Base-by-base conservation (phyloP, 176 grass and related monocot species). In the Cenchrus purpureus region DNA sequence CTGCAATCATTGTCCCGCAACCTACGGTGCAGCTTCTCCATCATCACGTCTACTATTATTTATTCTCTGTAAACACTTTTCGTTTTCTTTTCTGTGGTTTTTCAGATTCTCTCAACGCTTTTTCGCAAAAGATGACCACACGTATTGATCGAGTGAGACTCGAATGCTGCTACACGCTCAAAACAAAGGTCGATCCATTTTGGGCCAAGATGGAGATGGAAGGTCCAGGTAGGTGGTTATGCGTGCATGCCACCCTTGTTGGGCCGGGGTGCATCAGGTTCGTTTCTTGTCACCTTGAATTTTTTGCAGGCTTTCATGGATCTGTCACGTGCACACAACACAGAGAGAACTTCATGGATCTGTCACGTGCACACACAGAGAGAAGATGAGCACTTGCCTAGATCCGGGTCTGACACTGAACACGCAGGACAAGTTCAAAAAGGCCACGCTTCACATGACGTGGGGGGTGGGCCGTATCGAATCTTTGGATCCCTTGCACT, bases 401-500 rank as follows among this genome's bases (percentile, higher is more conserved):
- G 65, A 45, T 43, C 67, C 10, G 67, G 16, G 40, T 25, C 69
- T 72, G 45, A 14, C n/a, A 72, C 12, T 28, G n/a, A 50, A 51
- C 69, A 28, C 28, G 69, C 50, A 51, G 13, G 32, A 53, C n/a
- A 32, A 74, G 1, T 8, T 10, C 16, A 10, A 53, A 32, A 53
- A 17, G 48, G 11, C 46, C 22, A 10, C n/a, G 46, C 48, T 29
- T 58, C 7, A 76, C 52, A 77, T 77, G 54, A 77, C 37, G 55
- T 77, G 28, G 28, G 48, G 19, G 2, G 40, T 7, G 25, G 48
- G 54, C 2, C 4, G 17, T 14, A 60, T 43, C 55, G 55, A 58
- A 61, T 77, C 74, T 77, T 77, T 61, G 37, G 74, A 77, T 77
- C 70, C 46, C 7, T 15, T 14, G 6, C 74, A 61, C 34, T 25